Percentiles rank a stretch among this genome's conserved stretches.
Conservation (phyloP, 2,329 filamentous ascomycete species). For the Aspergillus vadensis region DNA sequence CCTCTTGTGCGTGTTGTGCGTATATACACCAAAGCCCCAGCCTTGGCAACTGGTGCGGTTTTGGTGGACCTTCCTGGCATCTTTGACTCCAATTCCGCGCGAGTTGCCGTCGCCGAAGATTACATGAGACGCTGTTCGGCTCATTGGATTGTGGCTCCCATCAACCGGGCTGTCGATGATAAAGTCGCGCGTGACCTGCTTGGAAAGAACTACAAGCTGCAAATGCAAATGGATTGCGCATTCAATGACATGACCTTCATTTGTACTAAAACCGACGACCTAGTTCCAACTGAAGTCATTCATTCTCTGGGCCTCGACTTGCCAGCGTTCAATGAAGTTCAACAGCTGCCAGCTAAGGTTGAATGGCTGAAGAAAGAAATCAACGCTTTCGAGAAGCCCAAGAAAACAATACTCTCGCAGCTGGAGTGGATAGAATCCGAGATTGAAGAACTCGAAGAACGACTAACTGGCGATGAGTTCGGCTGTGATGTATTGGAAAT, state of each 20-base stretch:
- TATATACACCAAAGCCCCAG: conserved; percentile 11
- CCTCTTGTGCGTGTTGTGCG: conserved; percentile 37
- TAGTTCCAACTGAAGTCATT: conserved; percentile 52
- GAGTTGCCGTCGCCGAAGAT: conserved; percentile 9
- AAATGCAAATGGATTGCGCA: conserved; percentile 61
- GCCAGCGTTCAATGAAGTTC: not conserved
- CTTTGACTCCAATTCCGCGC: conserved; percentile 18
- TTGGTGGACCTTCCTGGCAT: conserved; percentile 16
- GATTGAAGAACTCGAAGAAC: not conserved
- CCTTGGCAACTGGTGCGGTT: conserved; percentile 14
- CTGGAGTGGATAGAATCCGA: not conserved
- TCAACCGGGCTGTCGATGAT: conserved; percentile 62
- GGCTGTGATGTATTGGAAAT: not conserved
- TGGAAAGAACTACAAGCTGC: conserved; percentile 59
- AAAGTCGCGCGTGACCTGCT: conserved; percentile 60
- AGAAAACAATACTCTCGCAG: not conserved
- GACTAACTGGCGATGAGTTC: not conserved
- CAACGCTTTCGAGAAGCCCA: not conserved
- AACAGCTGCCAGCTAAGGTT: not conserved
- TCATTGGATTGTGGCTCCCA: conserved; percentile 33
- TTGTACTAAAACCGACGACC: conserved; percentile 65
- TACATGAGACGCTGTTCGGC: conserved; percentile 18
- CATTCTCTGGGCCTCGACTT: conserved; percentile 41
- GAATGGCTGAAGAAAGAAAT: not conserved
- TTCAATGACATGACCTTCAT: conserved; percentile 61